phyloP scores from a whole-genome alignment of 78 protist genomes.

The Dictyostelium capitatum region DNA sequence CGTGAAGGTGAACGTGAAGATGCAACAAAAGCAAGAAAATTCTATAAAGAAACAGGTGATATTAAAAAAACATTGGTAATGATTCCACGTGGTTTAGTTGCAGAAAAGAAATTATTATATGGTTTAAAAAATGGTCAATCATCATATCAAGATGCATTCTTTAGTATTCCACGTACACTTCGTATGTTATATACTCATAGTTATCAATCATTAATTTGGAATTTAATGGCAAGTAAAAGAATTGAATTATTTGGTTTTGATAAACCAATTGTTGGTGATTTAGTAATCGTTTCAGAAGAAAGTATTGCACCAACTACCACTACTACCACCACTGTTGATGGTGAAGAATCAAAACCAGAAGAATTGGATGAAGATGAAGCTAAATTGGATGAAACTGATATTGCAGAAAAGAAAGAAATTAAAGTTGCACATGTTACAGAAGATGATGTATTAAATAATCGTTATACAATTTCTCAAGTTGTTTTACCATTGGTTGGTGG shows the following conservation, averaged over 20 bases:
- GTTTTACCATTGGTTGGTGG: conserved; percentile 90
- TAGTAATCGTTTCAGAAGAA: conserved; percentile 43
- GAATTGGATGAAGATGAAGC: not conserved
- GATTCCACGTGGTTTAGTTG: conserved; percentile 17
- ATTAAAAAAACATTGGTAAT: not conserved
- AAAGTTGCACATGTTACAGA: conserved; percentile 69
- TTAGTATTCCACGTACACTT: conserved; percentile 60
- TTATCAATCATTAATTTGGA: conserved; percentile 88
- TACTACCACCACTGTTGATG: not conserved
- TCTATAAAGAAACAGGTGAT: conserved; percentile 56
- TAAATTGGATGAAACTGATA: conserved; percentile 4
- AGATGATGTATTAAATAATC: conserved; percentile 37
- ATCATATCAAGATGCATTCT: conserved; percentile 35
- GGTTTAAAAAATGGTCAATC: conserved; percentile 28
- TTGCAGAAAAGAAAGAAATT: conserved; percentile 1
- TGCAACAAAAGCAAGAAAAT: conserved; percentile 9
- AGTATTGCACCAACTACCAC: not conserved
- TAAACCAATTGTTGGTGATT: conserved; percentile 78
- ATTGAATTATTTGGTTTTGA: conserved; percentile 58
- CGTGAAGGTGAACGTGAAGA: conserved; percentile 70
- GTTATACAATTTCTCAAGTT: conserved; percentile 82
- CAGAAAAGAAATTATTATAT: conserved; percentile 9
- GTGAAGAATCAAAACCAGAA: not conserved
- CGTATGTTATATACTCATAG: conserved; percentile 85
- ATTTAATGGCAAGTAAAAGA: conserved; percentile 80